These are phyloP conservation scores for Xylariaceae sp. DNA, from an alignment of 2,329 filamentous ascomycete species.

Conservation along the genomic window DNA sequence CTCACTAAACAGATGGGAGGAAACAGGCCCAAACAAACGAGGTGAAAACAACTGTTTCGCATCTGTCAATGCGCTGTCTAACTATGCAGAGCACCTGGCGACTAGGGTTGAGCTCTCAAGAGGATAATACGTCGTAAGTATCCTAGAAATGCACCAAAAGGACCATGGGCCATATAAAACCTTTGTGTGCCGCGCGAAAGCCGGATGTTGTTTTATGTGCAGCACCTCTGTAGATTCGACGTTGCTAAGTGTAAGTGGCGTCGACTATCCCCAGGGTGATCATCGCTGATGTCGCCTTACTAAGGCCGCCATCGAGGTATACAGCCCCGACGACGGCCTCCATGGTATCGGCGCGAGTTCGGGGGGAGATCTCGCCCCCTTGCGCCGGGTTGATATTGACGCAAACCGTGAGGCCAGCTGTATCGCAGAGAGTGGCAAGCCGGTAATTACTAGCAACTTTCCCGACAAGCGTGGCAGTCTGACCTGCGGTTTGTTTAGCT, in stretches of 20 bases:
- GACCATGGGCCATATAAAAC: too few species aligned
- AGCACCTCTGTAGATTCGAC: not conserved
- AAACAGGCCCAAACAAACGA: too few species aligned
- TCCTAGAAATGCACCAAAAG: too few species aligned
- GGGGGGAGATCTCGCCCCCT: not conserved
- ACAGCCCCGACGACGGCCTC: slow-evolving; percentile 14
- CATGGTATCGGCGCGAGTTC: slow-evolving; percentile 13
- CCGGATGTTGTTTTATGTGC: not conserved
- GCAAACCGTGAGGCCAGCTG: slow-evolving; percentile 9
- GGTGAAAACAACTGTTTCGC: too few species aligned
- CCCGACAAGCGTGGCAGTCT: not conserved
- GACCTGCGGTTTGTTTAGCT: slow-evolving; percentile 4
- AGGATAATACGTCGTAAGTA: too few species aligned
- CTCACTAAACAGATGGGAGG: too few species aligned
- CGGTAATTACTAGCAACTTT: not conserved
- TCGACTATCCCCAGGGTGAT: not conserved
- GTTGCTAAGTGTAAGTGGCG: not conserved
- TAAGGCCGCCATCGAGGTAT: slow-evolving; percentile 12
- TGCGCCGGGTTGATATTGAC: slow-evolving; percentile 9
- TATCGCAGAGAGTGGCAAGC: slow-evolving; percentile 5
- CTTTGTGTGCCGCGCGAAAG: not conserved
- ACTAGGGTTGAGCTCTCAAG: too few species aligned
- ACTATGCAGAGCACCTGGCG: too few species aligned
- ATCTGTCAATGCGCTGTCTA: too few species aligned
- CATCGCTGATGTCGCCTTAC: slow-evolving; percentile 10